Base-by-base conservation (phyloP, 2,329 filamentous ascomycete species). In the Stagonosporopsis chrysanthemi region DNA sequence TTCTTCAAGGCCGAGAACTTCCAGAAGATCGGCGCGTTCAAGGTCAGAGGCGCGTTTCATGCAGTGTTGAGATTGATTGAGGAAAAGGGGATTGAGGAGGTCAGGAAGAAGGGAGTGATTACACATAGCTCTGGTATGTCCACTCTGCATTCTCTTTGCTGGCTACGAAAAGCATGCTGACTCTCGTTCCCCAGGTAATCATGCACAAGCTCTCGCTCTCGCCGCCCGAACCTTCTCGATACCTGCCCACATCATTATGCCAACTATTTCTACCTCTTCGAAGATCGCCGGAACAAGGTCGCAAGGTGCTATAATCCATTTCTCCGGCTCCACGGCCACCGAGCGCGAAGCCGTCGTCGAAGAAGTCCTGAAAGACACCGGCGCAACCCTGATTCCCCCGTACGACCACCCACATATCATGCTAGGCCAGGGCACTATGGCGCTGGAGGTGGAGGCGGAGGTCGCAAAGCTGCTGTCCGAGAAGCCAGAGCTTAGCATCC, bases 1-100 rank as follows among this genome's bases (percentile, higher is more conserved):
- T 95, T 91, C 81, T 96, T 98, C 85, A 98, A 98, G 80, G 96
- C 92, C 77, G 94, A 98, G 81, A 97, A 97, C 76, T 81, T 91
- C 56, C 95, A 98, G 80, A 87, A 88, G 52, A 87, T 96, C 52
- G 95, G 94, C 48, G 94, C 94, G 1, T 98, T 98, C 82, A 98
- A 98, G 79, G 90, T 88, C 15, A 83, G 94, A 6, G 95, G 94
- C 5, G 94, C 93, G 0, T 97, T 97, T 67, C 91, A 97, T 76
- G 92, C 93, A 0, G 73, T 97, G 35, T 83, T 87, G 68, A 79
- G 90, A 54, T 77, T 97, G 70, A 86, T 89, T 71, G 81, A 88
- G 35, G 85, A 86, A 47, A 52, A 62, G 5, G 72, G 72, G 1
- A 22, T 73, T 62, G 83, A 81, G 14, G 61, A 66, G 17, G 69